These are phyloP conservation scores for Suhomyces choctaworum DNA, from an alignment of 1,139 yeast genomes.

Conservation along the genomic window DNA sequence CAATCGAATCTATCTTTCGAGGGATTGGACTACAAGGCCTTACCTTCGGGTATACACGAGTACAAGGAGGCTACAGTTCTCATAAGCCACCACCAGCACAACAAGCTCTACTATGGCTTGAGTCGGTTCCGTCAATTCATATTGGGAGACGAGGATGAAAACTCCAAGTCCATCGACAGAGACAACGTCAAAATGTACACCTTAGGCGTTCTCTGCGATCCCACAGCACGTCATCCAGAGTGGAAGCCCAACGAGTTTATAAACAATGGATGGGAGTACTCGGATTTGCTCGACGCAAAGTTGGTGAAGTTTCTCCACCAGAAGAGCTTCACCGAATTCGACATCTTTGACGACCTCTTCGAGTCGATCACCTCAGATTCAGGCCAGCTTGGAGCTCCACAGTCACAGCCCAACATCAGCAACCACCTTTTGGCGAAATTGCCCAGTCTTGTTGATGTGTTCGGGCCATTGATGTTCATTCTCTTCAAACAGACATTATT, in stretches of 20 bases:
- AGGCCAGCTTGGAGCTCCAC: conserved; percentile 6
- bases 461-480: conserved; percentile 75
- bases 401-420: conserved; percentile 18
- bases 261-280: conserved; percentile 57
- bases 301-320: conserved; percentile 40
- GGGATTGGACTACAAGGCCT: conserved; percentile 66
- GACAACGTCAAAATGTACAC: conserved; percentile 63
- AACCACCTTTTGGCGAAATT: conserved; percentile 55
- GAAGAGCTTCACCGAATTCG: conserved; percentile 20
- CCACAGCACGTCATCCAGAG: conserved; percentile 18
- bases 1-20: conserved; percentile 24
- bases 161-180: conserved; percentile 34
- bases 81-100: conserved; percentile 31
- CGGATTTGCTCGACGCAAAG: conserved; percentile 43
- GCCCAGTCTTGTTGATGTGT: conserved; percentile 45
- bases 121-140: conserved; percentile 35
- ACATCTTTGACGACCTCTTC: conserved; percentile 23
- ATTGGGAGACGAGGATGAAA: conserved; percentile 15
- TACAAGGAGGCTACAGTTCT: conserved; percentile 47
- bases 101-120: conserved; percentile 38
- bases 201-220: conserved; percentile 60
- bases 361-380: conserved; percentile 10
- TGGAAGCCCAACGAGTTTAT: conserved; percentile 60
- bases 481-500: conserved; percentile 69
- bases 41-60: conserved; percentile 87